A percentile compares a stretch with the other conserved stretches of the same genome.
These are phyloP conservation scores for Aspergillus cavernicola DNA, from an alignment of 495 filamentous ascomycete genomes.

Conservation along the genomic window DNA sequence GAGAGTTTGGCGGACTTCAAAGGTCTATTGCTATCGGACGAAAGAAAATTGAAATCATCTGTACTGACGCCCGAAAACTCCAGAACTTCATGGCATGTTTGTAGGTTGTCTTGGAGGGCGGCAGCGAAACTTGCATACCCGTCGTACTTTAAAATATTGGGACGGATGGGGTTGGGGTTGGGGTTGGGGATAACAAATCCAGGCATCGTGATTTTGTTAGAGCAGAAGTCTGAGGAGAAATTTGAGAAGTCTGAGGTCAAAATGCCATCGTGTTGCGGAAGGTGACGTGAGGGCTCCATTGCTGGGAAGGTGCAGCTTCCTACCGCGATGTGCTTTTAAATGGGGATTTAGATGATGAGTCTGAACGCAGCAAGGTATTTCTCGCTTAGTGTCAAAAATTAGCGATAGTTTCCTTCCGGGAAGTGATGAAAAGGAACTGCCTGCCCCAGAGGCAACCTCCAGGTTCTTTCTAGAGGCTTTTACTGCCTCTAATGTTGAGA, in stretches of 20 bases:
- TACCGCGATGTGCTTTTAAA: background rate
- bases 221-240: background rate
- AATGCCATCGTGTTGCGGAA: background rate
- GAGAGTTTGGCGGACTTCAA: constrained; percentile 2
- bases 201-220: background rate
- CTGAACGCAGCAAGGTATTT: too few species aligned
- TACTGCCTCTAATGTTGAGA: too few species aligned
- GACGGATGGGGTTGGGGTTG: background rate
- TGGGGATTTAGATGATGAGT: too few species aligned
- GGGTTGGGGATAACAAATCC: background rate
- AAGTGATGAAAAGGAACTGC: too few species aligned
- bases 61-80: constrained; percentile 6
- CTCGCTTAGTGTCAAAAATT: too few species aligned
- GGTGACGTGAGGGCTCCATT: background rate
- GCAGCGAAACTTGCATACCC: constrained; percentile 1
- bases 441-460: too few species aligned
- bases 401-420: too few species aligned
- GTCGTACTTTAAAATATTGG: background rate
- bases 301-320: background rate
- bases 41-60: constrained; percentile 1
- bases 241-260: too few species aligned
- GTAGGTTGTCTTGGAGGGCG: background rate
- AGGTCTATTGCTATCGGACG: background rate
- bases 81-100: background rate
- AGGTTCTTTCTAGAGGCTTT: too few species aligned